Base-by-base conservation (phyloP, 202 grass and related monocot species). In the Panicum hallii region DNA sequence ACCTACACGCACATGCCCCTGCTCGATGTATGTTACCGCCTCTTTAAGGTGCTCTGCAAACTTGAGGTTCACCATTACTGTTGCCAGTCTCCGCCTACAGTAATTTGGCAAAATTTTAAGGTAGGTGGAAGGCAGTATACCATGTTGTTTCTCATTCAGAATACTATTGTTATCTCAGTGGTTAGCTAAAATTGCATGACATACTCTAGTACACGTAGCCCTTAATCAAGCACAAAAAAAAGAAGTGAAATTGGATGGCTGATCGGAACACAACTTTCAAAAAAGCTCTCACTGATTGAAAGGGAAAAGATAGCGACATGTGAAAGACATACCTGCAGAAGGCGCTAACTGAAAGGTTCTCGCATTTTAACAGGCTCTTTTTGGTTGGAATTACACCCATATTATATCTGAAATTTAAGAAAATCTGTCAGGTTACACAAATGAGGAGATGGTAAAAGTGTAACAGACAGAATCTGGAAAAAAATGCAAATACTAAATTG, bases 301-400 rank as follows among this genome's bases (percentile, higher is more conserved):
- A 50, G 70, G 26, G 12, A 52, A 16, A 72, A 49, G 9, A 62
- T 30, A 30, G 14, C 0, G 15, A 62, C 58, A 62, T 12, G 11
- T 4, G 46, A 67, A 34, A 62, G 15, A 80, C 5, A 75, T 36
- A 93, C 97, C 97, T 96, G 79, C 91, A 94, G 67, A 94, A 99
- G 69, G 93, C 83, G 56, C 94, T 94, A 30, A 75, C 97, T 70
- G 91, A 94, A 71, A 99, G 84, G 23, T 85, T 96, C 47, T 96
- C 90, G 3, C 91, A 94, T 83, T 96, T 92, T 49, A 87, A 41
- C 84, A 99, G 85, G 86, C 84, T 94, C 88, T 90, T 96, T 86
- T 92, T 99, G 40, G 93, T 92, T 32, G 91, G 83, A 83, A 94
- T 94, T 49, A 94, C 90, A 48, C 93, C 93, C 90, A 99, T 99